Conservation (phyloP, 257 asterid species). For the Lavandula angustifolia region DNA sequence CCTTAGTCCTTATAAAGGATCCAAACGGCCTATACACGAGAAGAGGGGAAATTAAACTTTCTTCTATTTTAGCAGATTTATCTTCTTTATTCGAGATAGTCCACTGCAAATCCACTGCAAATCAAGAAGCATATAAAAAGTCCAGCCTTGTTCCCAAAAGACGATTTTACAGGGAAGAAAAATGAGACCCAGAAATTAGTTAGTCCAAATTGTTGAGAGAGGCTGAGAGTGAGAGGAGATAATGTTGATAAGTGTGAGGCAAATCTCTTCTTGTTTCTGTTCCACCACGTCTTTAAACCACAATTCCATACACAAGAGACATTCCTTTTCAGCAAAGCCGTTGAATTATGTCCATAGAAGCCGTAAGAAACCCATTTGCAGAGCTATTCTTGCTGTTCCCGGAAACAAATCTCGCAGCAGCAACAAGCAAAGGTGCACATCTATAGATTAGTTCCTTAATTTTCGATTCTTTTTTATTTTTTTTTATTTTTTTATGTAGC, state of each 20-base stretch:
- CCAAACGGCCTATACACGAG: too few relatives aligned
- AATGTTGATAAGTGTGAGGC: conserved; percentile 70
- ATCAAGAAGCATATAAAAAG: neutral
- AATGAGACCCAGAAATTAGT: conserved; percentile 15
- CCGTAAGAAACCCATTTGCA: conserved; percentile 36
- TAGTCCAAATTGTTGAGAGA: conserved; percentile 8
- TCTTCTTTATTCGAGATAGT: neutral
- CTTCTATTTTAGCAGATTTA: too few relatives aligned
- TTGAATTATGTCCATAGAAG: conserved; percentile 26
- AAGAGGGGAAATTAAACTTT: too few relatives aligned
- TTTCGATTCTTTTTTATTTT: neutral
- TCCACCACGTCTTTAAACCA: conserved; percentile 40
- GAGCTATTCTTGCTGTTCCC: conserved; percentile 48
- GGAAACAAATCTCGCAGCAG: conserved; percentile 30
- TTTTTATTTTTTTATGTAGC: neutral
- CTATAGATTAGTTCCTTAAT: neutral
- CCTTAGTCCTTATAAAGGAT: too few relatives aligned
- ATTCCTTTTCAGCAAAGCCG: conserved; percentile 34
- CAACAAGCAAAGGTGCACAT: conserved; percentile 38
- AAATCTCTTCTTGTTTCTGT: conserved; percentile 50
- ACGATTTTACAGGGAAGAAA: neutral
- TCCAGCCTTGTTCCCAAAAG: neutral
- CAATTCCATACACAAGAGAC: conserved; percentile 32
- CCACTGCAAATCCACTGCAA: conserved; percentile 8
- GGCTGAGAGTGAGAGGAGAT: conserved; percentile 34